Conservation (phyloP, 169 alveolate species). For the Besnoitia besnoiti region DNA sequence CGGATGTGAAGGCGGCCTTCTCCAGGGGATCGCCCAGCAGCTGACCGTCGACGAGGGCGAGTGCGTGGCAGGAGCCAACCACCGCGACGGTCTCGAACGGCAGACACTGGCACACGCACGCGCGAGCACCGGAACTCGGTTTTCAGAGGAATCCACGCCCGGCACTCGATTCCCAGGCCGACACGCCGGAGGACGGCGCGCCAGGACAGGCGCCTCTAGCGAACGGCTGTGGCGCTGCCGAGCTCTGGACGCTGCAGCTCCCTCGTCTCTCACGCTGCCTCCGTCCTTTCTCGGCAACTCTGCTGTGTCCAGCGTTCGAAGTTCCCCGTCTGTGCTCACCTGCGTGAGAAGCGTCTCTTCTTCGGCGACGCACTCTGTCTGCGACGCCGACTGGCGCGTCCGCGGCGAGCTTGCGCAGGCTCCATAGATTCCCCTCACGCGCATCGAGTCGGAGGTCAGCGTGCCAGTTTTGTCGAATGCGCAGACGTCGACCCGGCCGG, state of each 20-base stretch:
- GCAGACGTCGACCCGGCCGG: conserved; percentile 81
- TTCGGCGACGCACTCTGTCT: neutral
- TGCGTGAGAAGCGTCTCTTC: neutral
- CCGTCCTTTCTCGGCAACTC: no score
- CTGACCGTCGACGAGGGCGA: conserved; percentile 75
- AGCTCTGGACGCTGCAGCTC: no score
- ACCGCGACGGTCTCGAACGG: conserved; percentile 86
- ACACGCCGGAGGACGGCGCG: no score
- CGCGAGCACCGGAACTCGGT: no score
- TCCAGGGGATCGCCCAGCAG: conserved; percentile 97
- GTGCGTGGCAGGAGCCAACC: conserved; percentile 95
- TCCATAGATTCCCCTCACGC: conserved; percentile 81
- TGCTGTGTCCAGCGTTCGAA: no score
- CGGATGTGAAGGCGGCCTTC: conserved; percentile 75
- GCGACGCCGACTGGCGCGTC: neutral
- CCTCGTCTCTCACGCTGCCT: no score
- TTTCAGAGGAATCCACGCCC: no score
- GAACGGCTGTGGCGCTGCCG: no score
- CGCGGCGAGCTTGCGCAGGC: neutral
- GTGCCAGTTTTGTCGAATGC: conserved; percentile 99
- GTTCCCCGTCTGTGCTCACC: no score
- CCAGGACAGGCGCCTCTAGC: no score
- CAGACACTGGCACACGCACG: conserved; percentile 48
- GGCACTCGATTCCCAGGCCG: no score
- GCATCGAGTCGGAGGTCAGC: conserved; percentile 92